Base-by-base conservation (phyloP, 345 rosid species). In the Heritiera littoralis region DNA sequence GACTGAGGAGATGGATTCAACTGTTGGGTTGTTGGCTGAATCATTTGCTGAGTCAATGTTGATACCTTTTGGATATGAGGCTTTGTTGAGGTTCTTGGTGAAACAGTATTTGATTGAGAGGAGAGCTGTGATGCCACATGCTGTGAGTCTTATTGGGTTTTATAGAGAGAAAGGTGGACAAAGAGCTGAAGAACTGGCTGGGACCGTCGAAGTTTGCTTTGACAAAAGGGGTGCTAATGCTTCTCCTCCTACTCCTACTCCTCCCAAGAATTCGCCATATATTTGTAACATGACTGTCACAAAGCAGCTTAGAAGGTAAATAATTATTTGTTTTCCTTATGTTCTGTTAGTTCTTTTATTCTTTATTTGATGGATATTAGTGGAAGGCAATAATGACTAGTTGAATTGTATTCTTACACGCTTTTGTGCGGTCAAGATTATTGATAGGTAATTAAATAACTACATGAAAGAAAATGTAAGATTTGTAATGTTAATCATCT, bases 201-300 rank as follows among this genome's bases (percentile, higher is more conserved):
- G 98, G 30, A 95, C 99, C 0, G 96, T 93, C n/a, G 98, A 95
- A 89, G 92, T 92, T 82, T 87, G 86, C 80, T 91, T 95, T 72
- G 90, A 92, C 58, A 83, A 85, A 83, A 90, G 86, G 61, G 99
- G 97, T 14, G 86, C 92, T 64, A 92, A 85, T 86, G 85, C 93
- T 85, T 90, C 96, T 20, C 91, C 94, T 77, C 93, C 98, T 0
- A 84, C 98, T 51, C 98, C 98, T 0, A 82, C 80, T 75, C 89
- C 97, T 77, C 99, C 99, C 4, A 84, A 85, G 81, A 85, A 92
- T 73, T 86, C 92, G 51, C 97, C 99, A 49, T 92, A 93, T 72
- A 87, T 95, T 38, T 93, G 97, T 74, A 95, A 93, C 79, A 93
- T 95, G 98, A 87, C 97, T 71, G 98, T 93, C 20, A 90, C 81